Evolutionary conservation across 1,139 yeast genomes (phyloP).

Genomic region (Hyphopichia buzzinii): DNA sequence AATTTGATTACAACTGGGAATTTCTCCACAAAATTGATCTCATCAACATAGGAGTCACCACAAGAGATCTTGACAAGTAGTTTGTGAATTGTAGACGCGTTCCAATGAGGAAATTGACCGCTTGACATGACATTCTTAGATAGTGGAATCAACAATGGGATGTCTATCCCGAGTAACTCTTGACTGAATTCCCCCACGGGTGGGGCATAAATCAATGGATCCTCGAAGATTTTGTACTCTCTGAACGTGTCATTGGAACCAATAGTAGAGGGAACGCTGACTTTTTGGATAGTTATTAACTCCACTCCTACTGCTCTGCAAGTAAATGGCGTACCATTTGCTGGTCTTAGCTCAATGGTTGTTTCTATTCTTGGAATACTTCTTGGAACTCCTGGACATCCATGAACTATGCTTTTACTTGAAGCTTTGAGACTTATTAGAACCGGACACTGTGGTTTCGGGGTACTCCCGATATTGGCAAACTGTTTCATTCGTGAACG

Average conservation of each 20-base stretch:
- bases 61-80: slow-evolving; percentile 33
- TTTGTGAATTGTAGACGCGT: slow-evolving; percentile 38
- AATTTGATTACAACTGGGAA: slow-evolving; percentile 50
- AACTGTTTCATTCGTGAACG: not conserved
- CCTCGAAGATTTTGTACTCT: slow-evolving; percentile 35
- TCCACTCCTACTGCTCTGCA: slow-evolving; percentile 38
- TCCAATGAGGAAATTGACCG: slow-evolving; percentile 39
- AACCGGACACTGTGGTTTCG: slow-evolving; percentile 3
- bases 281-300: slow-evolving; percentile 38
- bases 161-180: slow-evolving; percentile 51
- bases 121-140: slow-evolving; percentile 52
- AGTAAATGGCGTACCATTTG: slow-evolving; percentile 36
- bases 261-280: slow-evolving; percentile 39
- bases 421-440: slow-evolving; percentile 41
- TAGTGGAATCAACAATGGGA: slow-evolving; percentile 60
- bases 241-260: slow-evolving; percentile 40
- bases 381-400: slow-evolving; percentile 65
- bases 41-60: slow-evolving; percentile 34
- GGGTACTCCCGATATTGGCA: not conserved
- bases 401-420: slow-evolving; percentile 48
- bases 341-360: slow-evolving; percentile 37
- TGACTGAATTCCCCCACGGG: slow-evolving; percentile 34
- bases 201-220: slow-evolving; percentile 37
- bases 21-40: slow-evolving; percentile 27
- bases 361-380: slow-evolving; percentile 53